Base-by-base conservation (phyloP, 139 green algal genomes). In the Pseudopediastrum boryanum region DNA sequence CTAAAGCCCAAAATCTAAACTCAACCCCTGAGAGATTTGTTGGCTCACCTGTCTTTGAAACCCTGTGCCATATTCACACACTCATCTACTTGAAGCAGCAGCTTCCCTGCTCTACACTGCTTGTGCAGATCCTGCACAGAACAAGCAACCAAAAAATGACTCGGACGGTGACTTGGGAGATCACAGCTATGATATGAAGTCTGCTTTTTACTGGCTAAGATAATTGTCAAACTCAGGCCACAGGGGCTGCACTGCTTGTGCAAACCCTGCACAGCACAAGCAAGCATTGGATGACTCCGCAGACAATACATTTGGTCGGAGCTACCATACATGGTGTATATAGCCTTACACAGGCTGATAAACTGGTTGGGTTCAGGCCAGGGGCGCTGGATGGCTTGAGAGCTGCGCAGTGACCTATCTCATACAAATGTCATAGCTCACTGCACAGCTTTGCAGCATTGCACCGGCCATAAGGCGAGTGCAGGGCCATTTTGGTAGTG, bases 1-100 rank as follows among this genome's bases (percentile, higher is more conserved):
- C 12, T 19, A 25, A 10, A 2, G 61, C 61, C 12, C 7, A 41
- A 42, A 10, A 48, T 25, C 43, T 52, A 46, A 29, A 41, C 25
- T 42, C 29, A 8, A 23, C 50, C 23, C 23, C 50, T 61, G 23
- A 31, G 38, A 31, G 58, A 66, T 12, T 2, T 19, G 19, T 6
- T 16, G 2, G 4, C 61, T 36, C 78, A 95, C 83, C 91, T 86
- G 42, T 94, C 83, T 21, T 79, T 86, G 21, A 85, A 82, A 0
- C 85, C 64, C 46, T 85, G 82, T 29, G 82, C 85, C 6, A 90
- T 90, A 77, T 96, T 90, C n/a, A 92, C 50, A 0, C 85, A 69
- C 64, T 96, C 91, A 50, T 95, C 88, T 10, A 93, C 38, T 74
- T 96, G 92, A 64, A 96, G 64, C 16, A 96, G 80, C 41, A 87